Evolutionary conservation across 352 stramenopile genomes (phyloP).

Genomic region (Phytophthora foliorum): DNA sequence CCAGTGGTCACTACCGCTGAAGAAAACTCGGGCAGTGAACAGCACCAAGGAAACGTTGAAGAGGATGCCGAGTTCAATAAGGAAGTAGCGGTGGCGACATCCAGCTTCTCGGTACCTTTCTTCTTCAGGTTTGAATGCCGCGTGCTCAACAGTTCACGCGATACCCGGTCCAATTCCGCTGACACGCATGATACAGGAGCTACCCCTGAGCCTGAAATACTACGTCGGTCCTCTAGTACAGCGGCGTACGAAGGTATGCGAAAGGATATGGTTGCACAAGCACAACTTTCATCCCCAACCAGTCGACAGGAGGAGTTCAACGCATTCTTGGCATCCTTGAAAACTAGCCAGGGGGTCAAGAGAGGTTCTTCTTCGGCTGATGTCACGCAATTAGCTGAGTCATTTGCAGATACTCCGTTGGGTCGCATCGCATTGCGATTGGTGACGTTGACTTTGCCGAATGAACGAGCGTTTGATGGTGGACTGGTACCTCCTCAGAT

Average conservation of each 20-base stretch:
- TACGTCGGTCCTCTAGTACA: conserved; percentile 59
- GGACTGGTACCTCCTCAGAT: conserved; percentile 44
- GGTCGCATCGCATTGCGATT: conserved; percentile 75
- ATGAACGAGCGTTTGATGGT: conserved; percentile 70
- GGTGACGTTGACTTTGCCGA: conserved; percentile 81
- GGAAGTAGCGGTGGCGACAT: conserved; percentile 83
- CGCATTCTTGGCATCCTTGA: conserved; percentile 52
- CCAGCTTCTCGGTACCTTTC: conserved; percentile 85
- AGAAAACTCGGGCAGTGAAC: conserved; percentile 37
- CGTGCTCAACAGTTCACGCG: conserved; percentile 51
- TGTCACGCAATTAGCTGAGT: conserved; percentile 66
- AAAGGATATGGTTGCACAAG: conserved; percentile 35
- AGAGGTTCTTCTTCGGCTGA: conserved; percentile 25
- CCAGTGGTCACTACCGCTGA: conserved; percentile 37
- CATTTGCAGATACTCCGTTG: conserved; percentile 47
- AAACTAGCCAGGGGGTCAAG: conserved; percentile 18
- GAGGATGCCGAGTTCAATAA: conserved; percentile 89
- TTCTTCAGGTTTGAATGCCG: conserved; percentile 90
- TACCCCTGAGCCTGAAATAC: conserved; percentile 16
- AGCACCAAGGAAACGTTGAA: conserved; percentile 54
- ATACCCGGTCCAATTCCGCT: conserved; percentile 32
- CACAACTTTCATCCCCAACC: conserved; percentile 28
- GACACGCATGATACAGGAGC: conserved; percentile 18
- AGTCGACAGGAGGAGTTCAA: conserved; percentile 48
- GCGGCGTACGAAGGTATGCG: conserved; percentile 62